Conservation (phyloP, 2,329 filamentous ascomycete species). For the Escovopsis weberi region DNA sequence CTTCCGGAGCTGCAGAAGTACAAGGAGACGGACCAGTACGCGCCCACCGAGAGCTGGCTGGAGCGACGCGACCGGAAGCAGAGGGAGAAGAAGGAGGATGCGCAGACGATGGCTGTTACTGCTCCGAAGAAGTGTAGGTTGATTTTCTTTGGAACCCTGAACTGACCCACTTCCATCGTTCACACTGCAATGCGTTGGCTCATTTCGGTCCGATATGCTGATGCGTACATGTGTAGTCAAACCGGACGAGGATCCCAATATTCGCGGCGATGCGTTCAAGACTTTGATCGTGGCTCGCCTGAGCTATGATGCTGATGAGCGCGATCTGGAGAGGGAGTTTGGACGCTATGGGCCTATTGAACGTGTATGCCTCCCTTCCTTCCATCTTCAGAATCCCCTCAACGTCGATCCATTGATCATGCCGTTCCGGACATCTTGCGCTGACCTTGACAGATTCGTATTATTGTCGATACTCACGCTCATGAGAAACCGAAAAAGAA, state of each 20-base stretch:
- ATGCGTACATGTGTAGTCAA: constrained; percentile 43
- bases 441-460: constrained; percentile 52
- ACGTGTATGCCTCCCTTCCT: constrained; percentile 41
- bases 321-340: constrained; percentile 88
- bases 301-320: constrained; percentile 76
- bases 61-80: constrained; percentile 74
- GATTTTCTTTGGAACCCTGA: background rate
- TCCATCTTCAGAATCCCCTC: too few relatives aligned
- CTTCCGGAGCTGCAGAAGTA: constrained; percentile 62
- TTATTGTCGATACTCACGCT: constrained; percentile 63
- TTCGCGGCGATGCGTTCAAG: constrained; percentile 86
- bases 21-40: constrained; percentile 61
- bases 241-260: constrained; percentile 70
- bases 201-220: constrained; percentile 2
- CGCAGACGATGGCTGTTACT: constrained; percentile 49
- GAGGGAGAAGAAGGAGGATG: constrained; percentile 58
- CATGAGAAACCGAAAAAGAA: constrained; percentile 59
- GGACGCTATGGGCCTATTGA: constrained; percentile 88
- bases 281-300: constrained; percentile 86
- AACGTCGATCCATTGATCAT: background rate
- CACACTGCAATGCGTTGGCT: background rate
- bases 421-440: too few relatives aligned
- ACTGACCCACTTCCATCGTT: too few relatives aligned
- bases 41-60: constrained; percentile 84
- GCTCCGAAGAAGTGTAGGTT: constrained; percentile 48